These are phyloP conservation scores for Pseudopithomyces maydicus DNA, from an alignment of 2,329 filamentous ascomycete genomes.

Conservation along the genomic window DNA sequence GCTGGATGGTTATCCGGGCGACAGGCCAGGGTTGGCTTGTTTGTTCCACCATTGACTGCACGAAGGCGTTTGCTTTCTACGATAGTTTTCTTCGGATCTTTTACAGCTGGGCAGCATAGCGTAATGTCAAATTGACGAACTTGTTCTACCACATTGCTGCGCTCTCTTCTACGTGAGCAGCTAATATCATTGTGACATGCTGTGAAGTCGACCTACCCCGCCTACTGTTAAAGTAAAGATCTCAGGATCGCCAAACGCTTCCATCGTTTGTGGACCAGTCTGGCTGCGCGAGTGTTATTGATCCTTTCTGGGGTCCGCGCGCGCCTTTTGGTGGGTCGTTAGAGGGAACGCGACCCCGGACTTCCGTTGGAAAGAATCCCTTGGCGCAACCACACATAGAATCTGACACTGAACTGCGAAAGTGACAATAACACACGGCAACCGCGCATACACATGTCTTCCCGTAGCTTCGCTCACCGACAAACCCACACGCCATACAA, in stretches of 20 bases:
- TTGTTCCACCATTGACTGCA: background rate
- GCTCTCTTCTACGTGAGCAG: background rate
- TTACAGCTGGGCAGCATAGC: slow-evolving; percentile 9
- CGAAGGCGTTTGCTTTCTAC: slow-evolving; percentile 8
- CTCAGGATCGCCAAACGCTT: background rate
- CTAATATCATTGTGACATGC: background rate
- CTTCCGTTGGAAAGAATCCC: background rate
- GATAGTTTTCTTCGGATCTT: background rate
- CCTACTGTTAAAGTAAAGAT: background rate
- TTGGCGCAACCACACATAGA: slow-evolving; percentile 10
- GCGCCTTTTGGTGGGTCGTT: no score
- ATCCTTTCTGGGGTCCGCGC: background rate
- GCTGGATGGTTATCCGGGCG: background rate
- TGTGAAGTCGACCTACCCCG: no score
- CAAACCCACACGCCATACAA: slow-evolving; percentile 6
- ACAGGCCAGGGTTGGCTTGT: background rate
- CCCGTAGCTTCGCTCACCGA: background rate
- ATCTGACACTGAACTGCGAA: slow-evolving; percentile 10
- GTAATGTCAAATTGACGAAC: slow-evolving; percentile 6
- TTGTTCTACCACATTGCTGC: background rate
- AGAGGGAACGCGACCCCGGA: background rate
- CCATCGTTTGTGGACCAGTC: background rate
- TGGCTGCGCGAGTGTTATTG: slow-evolving; percentile 1
- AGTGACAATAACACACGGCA: slow-evolving; percentile 10
- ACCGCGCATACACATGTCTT: slow-evolving; percentile 22